These are phyloP conservation scores for Scheffersomyces titani DNA, from an alignment of 1,139 yeast genomes.

Conservation along the genomic window DNA sequence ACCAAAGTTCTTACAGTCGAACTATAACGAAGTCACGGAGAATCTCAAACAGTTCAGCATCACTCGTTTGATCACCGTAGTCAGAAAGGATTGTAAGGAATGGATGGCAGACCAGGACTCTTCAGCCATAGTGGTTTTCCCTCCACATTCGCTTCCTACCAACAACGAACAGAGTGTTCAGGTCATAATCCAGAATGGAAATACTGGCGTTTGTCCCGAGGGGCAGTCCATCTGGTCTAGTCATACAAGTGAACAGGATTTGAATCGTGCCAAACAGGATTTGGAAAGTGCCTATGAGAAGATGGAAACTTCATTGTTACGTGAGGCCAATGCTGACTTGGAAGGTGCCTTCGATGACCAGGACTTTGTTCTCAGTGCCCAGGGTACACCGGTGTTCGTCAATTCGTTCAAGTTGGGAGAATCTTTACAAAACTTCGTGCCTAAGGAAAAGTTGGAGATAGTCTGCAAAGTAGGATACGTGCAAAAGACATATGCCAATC, in stretches of 20 bases:
- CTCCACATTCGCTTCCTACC: conserved; percentile 77
- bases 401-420: conserved; percentile 86
- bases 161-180: conserved; percentile 76
- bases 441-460: conserved; percentile 75
- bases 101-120: conserved; percentile 89
- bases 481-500: conserved; percentile 61
- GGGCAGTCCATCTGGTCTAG: conserved; percentile 91
- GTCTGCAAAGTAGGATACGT: conserved; percentile 78
- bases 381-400: conserved; percentile 64
- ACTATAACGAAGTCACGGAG: conserved; percentile 37
- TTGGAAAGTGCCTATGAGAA: conserved; percentile 78
- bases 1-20: conserved; percentile 46
- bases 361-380: conserved; percentile 55
- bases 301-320: conserved; percentile 74
- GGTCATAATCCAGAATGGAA: conserved; percentile 85
- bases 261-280: conserved; percentile 67
- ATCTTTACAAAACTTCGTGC: conserved; percentile 79
- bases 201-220: conserved; percentile 84
- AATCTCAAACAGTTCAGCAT: conserved; percentile 49
- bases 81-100: conserved; percentile 82
- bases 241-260: conserved; percentile 73
- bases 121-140: conserved; percentile 88
- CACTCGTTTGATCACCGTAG: conserved; percentile 78
- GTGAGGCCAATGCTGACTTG: conserved; percentile 66
- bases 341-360: conserved; percentile 47